phyloP scores from a whole-genome alignment of 345 rosid genomes.

The Hirschfeldia incana region DNA sequence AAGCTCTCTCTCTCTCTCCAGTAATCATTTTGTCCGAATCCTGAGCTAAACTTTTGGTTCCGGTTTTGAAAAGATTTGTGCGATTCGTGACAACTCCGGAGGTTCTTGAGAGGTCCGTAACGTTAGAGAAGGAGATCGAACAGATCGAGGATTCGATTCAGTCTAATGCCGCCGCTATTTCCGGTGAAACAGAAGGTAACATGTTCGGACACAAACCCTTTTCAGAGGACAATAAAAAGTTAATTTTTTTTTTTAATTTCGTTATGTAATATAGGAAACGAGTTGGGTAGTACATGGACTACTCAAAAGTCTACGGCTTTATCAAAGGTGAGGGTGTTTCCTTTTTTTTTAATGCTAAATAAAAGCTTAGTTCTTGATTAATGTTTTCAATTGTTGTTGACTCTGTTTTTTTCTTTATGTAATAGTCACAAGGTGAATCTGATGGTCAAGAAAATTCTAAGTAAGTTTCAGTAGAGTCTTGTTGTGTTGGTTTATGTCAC shows the following conservation, averaged over 20 bases:
- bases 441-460: constrained; percentile 79
- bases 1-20: background rate
- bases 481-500: constrained; percentile 12
- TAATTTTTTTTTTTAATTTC: no score
- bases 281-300: constrained; percentile 47
- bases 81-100: constrained; percentile 92
- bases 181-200: constrained; percentile 55
- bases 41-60: background rate
- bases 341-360: background rate
- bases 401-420: constrained; percentile 10
- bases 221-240: no score
- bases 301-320: constrained; percentile 47
- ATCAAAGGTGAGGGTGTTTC: constrained; percentile 48
- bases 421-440: constrained; percentile 47
- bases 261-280: constrained; percentile 34
- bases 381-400: background rate
- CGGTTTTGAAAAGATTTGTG: constrained; percentile 61
- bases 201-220: constrained; percentile 16
- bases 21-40: background rate
- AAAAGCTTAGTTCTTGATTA: background rate
- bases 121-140: constrained; percentile 74
- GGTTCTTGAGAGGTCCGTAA: constrained; percentile 93
- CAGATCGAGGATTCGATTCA: constrained; percentile 82
- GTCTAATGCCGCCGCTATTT: constrained; percentile 56
- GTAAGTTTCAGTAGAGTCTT: constrained; percentile 43